Percentiles rank a stretch among this genome's conserved stretches.
phyloP scores from a whole-genome alignment of 768 basidiomycete genomes.

The Thelephora ganbajun region DNA sequence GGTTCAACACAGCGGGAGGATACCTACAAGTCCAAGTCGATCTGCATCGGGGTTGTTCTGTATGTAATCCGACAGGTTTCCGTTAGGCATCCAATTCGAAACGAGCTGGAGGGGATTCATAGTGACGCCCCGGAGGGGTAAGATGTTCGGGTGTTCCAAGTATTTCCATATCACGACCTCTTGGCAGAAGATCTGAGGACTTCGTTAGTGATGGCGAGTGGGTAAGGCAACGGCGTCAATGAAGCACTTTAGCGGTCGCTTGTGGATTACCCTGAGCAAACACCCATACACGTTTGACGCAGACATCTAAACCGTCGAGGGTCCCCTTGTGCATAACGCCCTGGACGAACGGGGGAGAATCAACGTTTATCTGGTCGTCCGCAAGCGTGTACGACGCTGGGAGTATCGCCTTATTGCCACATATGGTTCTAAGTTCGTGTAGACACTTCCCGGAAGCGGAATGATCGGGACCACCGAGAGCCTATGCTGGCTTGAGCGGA shows the following conservation, averaged over 20 bases:
- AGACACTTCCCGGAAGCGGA: not conserved
- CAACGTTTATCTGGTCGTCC: not conserved
- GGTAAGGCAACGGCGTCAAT: not conserved
- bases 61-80: too few relatives aligned
- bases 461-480: too few relatives aligned
- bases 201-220: too few relatives aligned
- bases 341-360: not conserved
- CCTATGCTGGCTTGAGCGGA: too few relatives aligned
- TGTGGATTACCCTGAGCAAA: not conserved
- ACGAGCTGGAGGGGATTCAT: not conserved
- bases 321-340: not conserved
- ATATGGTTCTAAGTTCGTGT: not conserved
- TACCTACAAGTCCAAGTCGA: too few relatives aligned
- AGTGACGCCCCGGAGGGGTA: not conserved
- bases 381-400: not conserved
- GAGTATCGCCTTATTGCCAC: not conserved
- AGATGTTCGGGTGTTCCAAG: not conserved
- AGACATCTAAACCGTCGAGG: not conserved
- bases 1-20: too few relatives aligned
- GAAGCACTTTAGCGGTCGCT: not conserved
- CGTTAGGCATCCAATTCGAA: too few relatives aligned
- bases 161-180: not conserved
- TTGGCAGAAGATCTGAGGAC: not conserved
- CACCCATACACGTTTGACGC: not conserved
- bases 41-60: too few relatives aligned